These are phyloP conservation scores for Lasiosphaeria ovina DNA, from an alignment of 495 filamentous ascomycete species.

Conservation along the genomic window DNA sequence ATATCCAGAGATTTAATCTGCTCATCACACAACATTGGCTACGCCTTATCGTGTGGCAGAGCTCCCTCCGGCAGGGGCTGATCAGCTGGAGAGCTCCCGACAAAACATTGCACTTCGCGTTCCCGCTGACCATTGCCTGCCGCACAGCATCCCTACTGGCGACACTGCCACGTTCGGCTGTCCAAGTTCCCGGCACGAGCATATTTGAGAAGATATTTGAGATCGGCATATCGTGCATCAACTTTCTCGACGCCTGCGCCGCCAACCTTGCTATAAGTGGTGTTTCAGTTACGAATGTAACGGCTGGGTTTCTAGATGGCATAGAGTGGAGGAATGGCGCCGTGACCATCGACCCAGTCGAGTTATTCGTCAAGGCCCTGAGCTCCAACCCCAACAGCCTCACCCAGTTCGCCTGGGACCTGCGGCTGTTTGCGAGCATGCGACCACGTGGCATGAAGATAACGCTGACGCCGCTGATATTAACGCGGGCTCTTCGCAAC, in stretches of 20 bases:
- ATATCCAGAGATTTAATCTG: slow-evolving; percentile 60
- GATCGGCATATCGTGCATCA: slow-evolving; percentile 51
- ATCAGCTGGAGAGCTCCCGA: slow-evolving; percentile 45
- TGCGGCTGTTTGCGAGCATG: slow-evolving; percentile 15
- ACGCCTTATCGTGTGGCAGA: slow-evolving; percentile 59
- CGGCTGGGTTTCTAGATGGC: not conserved
- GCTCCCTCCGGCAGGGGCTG: slow-evolving; percentile 54
- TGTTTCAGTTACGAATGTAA: slow-evolving; percentile 4
- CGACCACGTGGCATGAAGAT: slow-evolving; percentile 20
- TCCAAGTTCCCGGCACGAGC: slow-evolving; percentile 59
- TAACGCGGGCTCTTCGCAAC: not conserved
- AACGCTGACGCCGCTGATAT: not conserved
- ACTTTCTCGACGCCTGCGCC: slow-evolving; percentile 43
- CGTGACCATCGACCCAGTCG: slow-evolving; percentile 12
- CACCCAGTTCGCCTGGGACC: slow-evolving; percentile 20
- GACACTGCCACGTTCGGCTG: slow-evolving; percentile 47
- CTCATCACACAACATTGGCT: slow-evolving; percentile 64
- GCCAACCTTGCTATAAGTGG: not conserved
- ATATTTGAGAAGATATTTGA: slow-evolving; percentile 58
- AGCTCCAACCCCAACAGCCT: slow-evolving; percentile 19
- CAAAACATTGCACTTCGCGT: slow-evolving; percentile 53
- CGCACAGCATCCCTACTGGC: slow-evolving; percentile 51
- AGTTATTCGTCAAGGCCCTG: slow-evolving; percentile 21
- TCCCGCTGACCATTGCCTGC: slow-evolving; percentile 56
- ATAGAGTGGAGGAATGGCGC: not conserved